phyloP scores from a whole-genome alignment of 768 basidiomycete genomes.

The Tylopilus rubrobrunneus region DNA sequence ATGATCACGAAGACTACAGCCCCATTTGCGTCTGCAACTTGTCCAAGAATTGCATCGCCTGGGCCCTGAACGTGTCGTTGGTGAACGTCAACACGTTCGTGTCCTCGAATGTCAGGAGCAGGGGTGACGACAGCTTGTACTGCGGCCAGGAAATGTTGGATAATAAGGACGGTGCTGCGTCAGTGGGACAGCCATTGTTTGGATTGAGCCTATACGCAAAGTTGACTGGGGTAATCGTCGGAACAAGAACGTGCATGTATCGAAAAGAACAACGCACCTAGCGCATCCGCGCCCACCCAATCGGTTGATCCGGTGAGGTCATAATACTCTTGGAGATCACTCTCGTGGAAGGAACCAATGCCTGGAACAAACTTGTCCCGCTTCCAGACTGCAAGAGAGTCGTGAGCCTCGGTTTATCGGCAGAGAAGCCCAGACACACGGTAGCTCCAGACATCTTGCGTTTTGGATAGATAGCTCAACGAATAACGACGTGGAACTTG shows the following conservation, averaged over 20 bases:
- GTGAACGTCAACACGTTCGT: background rate
- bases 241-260: background rate
- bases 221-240: conserved; percentile 8
- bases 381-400: background rate
- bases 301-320: conserved; percentile 8
- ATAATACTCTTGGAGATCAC: conserved; percentile 13
- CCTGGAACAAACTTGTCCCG: background rate
- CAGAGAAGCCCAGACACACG: background rate
- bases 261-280: background rate
- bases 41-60: background rate
- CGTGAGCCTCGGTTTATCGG: background rate
- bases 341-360: background rate
- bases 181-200: conserved; percentile 9
- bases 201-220: conserved; percentile 15
- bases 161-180: conserved; percentile 5
- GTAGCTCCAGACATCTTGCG: conserved; percentile 14
- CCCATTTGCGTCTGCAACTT: background rate
- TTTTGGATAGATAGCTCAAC: conserved; percentile 8
- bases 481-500: conserved; percentile 5
- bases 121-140: background rate
- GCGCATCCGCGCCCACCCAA: conserved; percentile 13
- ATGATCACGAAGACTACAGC: background rate
- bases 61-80: background rate
- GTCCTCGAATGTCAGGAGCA: background rate
- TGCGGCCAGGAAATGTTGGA: background rate